Evolutionary conservation across 352 stramenopile species (phyloP), one percentile per base, ranked within the genome.

Genomic region (Phytophthora cactorum): DNA sequence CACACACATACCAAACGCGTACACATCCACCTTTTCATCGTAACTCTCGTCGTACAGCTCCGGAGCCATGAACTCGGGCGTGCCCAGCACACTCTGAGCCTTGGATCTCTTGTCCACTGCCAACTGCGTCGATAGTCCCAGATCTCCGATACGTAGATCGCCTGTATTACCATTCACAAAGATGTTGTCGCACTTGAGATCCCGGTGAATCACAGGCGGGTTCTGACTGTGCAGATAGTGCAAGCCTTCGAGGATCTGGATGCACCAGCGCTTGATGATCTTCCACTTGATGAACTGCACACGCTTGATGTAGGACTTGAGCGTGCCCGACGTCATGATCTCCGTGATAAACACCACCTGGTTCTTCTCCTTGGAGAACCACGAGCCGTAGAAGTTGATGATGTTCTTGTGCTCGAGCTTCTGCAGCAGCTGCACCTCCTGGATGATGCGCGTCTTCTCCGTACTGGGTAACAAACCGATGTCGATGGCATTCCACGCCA

Each of bases 1-100:
- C 39, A 99, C 91, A 72, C 97, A 99, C 97, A 99, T 99, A 29
- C 97, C 98, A 81, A 99, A 99, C 15, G 98, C 97, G 72, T 99
- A 99, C 60, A 99, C 91, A 52, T 97, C 87, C 28, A 95, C 95
- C 70, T 99, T 99, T 71, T 99, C 96, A 62, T 99, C 95, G 73
- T 99, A 99, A 53, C 81, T 96, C 74, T 99, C 97, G 56, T 99
- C 97, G 73, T 99, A 99, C 29, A 99, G 85, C 72, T 99, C 98
- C 0, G 98, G 98, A 2, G 98, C 97, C 98, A 99, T 99, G 70
- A 99, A 99, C 75, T 99, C 98, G 5, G 98, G 98, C 56, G 98
- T 99, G 7, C 98, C 98, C 6, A 99, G 79, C 36, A 99, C 97
- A 78, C 92, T 98, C 59, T 95, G 90, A 12, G 88, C 88, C 59